Evolutionary conservation across 1,284 basidiomycete genomes (phyloP), one percentile per base, ranked within the genome.

Genomic region (Ustilago nuda): DNA sequence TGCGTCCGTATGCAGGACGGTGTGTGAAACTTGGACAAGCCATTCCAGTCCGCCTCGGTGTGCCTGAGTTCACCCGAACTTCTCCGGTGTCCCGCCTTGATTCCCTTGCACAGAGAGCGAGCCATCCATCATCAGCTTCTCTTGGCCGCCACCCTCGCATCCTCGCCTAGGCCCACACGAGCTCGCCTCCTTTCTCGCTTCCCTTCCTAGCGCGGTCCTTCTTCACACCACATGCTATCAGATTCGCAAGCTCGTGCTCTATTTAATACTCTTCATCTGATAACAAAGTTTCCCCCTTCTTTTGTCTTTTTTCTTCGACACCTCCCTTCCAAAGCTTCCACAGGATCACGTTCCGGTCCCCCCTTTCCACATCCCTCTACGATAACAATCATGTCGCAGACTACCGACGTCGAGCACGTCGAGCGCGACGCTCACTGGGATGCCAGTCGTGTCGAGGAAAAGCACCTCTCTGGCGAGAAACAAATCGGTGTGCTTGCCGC

Each of bases 401-500:
- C 68, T 19, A 5, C 52, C 39, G 68, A 71, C 58, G 65, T 61
- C 35, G 67, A 75, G 52, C 56, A 65, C 55, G 60, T 60, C 54
- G 66, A 74, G 45, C 58, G 63, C 57, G 57, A 52, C 54, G 58
- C 64, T 36, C 66, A 46, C 30, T 50, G 36, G 27, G 66, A 66
- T n/a, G 52, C 52, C 37, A 63, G 19, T 6, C 43, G 43, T 23
- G 43, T 63, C 12, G 37, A 55, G n/a, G 58, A 68, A 15, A 46
- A 53, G 11, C 59, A 69, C 19, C 53, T 56, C 37, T 8, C 51
- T 2, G 53, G 23, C 17, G 61, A 79, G 36, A 79, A 81, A 71
- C 81, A 82, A 64, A 66, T 65, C 36, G 81, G 81, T 54, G 80
- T 83, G n/a, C 32, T 73, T 19, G 65, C 65, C 13, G 80, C 78